Evolutionary conservation across 768 basidiomycete species (phyloP), one percentile per base, ranked within the genome.

Genomic region (Amanita pseudoporphyria): DNA sequence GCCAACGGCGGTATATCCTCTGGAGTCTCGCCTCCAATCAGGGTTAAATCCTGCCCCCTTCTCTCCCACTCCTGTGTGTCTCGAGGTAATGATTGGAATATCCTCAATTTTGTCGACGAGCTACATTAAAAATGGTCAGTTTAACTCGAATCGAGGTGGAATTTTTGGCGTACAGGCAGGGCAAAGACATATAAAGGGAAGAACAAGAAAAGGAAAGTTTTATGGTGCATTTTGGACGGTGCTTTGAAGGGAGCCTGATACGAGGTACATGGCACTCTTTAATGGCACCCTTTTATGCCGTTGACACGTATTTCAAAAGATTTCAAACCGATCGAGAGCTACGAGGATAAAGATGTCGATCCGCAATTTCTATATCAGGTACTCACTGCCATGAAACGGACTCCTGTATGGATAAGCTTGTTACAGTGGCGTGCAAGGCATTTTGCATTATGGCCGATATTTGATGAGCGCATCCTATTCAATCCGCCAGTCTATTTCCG

Each of bases 211-310:
- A 73, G 49, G 35, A 67, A 45, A 43, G 64, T 54, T 42, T 70
- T 54, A 50, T 67, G 66, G 54, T 62, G 66, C 58, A 63, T 58
- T 52, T 54, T 62, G 55, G 67, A 60, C 30, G 65, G 52, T 69
- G 39, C 55, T 52, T 53, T 52, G 48, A 44, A 52, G 43, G 47
- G 55, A 56, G 54, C 56, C 56, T 60, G 58, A 47, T 57, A 55
- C 53, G 54, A 55, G 53, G 56, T 45, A 19, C 37, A 28, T 48
- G 57, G 54, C 52, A 37, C 55, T 51, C 48, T 54, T 43, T 50
- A 51, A 56, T 33, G 26, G 37, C 58, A 54, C 57, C 55, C 63
- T 63, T 66, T 67, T 70, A 68, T 68, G 66, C 57, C 44, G 53
- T 56, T 61, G 59, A 61, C 58, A 44, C 22, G 42, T 44, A 44